Evolutionary conservation across 495 filamentous ascomycete genomes (phyloP), one percentile per base, ranked within the genome.

Genomic region (Glarea lozoyensis): DNA sequence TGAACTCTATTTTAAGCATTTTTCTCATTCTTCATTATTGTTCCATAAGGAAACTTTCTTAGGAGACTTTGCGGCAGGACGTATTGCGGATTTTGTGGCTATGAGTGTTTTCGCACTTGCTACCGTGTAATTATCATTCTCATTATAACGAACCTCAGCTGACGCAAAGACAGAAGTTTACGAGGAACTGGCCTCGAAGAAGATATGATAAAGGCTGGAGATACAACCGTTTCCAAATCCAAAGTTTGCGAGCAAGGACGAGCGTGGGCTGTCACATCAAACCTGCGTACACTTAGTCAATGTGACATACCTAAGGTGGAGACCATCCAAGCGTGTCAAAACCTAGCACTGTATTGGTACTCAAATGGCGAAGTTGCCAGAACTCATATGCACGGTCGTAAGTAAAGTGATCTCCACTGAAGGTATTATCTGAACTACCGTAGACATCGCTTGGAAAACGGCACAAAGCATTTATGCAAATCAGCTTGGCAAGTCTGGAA

Each of bases 31-130:
- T 24, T 27, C 34, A 23, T 38, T 50, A 25, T 36, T 46, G 5
- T 50, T 50, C 19, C 48, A 50, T 18, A 46, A 45, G 18, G 21
- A 45, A 20, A 50, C 35, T 12, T 46, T 50, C 20, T 29, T 45
- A n/a, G n/a, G n/a, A n/a, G 48, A 50, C 17, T 50, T 34, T 25
- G 25, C 35, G 13, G 48, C 48, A 10, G 34, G 25, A 21, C 40
- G 22, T 21, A 42, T 44, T n/a, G 35, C 41, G 7, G 48, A 45
- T 11, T 50, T 46, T 31, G 21, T 45, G n/a, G 12, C 33, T 22
- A 21, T 50, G 6, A 45, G 48, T 22, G 42, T 50, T 7, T 50
- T 50, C 37, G 48, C 48, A 5, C 19, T 40, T 16, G 42, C 42
- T 15, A 40, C 48, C 29, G 36, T 50, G 48, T 46, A 46, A 4